Conservation (phyloP, 1,284 basidiomycete species). For the Leccinum subatratum region DNA sequence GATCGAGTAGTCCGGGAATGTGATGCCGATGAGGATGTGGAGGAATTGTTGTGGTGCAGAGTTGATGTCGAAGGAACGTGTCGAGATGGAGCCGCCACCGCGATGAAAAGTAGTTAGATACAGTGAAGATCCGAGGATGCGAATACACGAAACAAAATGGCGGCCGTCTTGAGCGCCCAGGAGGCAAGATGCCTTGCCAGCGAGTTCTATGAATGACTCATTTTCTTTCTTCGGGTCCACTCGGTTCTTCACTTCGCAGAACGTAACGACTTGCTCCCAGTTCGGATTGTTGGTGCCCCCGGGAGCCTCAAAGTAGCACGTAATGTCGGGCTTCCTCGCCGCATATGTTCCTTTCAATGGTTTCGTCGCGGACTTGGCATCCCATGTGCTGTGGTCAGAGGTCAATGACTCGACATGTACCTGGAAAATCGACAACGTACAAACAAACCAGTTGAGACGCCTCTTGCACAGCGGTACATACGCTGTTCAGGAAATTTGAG, state of each 20-base stretch:
- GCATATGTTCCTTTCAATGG: not conserved
- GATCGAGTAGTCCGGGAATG: not conserved
- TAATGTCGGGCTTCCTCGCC: not conserved
- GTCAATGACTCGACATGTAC: not conserved
- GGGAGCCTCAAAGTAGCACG: not conserved
- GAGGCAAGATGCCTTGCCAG: not conserved
- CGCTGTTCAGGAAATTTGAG: not conserved
- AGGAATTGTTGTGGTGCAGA: not conserved
- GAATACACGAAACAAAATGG: not conserved
- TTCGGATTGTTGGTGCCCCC: not conserved
- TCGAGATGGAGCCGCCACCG: not conserved
- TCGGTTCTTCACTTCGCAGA: conserved; percentile 2
- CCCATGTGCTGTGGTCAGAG: not conserved
- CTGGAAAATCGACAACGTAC: not conserved
- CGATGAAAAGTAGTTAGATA: not conserved
- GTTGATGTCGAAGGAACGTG: not conserved
- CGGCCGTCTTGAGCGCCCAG: not conserved
- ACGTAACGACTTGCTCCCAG: not conserved
- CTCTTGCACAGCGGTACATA: not conserved
- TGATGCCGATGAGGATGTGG: not conserved
- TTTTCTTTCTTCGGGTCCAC: not conserved
- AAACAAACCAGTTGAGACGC: not conserved
- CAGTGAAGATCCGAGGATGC: not conserved
- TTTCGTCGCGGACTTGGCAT: not conserved
- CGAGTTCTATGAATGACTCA: not conserved